Conservation (phyloP, 2,329 filamentous ascomycete species). For the Ophiocordyceps robertsii region DNA sequence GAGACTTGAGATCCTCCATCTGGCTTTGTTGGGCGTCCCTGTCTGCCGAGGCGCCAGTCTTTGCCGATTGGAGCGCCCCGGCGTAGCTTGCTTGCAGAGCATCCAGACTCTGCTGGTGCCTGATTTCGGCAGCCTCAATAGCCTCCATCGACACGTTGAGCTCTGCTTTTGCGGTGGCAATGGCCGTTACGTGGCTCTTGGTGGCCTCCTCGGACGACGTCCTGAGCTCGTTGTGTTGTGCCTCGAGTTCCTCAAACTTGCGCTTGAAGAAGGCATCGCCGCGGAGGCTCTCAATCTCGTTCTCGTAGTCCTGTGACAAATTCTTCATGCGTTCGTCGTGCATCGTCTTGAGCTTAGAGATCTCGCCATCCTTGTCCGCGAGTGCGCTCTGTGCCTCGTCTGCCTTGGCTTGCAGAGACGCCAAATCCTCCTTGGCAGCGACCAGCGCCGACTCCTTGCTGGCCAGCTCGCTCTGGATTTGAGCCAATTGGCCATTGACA, state of each 20-base stretch:
- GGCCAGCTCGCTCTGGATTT: conserved; percentile 25
- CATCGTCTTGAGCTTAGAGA: conserved; percentile 37
- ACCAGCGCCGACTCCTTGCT: conserved; percentile 32
- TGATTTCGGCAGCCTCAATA: conserved; percentile 35
- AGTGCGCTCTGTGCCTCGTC: conserved; percentile 32
- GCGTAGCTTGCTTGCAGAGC: conserved; percentile 42
- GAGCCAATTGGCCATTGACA: conserved; percentile 23
- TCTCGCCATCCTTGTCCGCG: conserved; percentile 32
- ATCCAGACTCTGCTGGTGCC: conserved; percentile 40
- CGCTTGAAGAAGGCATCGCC: conserved; percentile 52
- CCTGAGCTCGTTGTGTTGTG: conserved; percentile 38
- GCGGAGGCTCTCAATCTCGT: conserved; percentile 50
- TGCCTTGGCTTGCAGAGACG: conserved; percentile 34
- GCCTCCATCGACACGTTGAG: conserved; percentile 30
- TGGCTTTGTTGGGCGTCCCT: conserved; percentile 33
- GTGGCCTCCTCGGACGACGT: conserved; percentile 19
- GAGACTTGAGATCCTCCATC: conserved; percentile 40
- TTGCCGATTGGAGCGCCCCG: conserved; percentile 43
- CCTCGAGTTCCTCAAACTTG: conserved; percentile 47
- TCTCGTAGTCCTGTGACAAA: conserved; percentile 47
- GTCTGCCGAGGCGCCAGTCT: conserved; percentile 36
- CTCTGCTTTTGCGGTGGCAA: conserved; percentile 28
- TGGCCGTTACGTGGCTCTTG: conserved; percentile 25
- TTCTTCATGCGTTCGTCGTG: conserved; percentile 45
- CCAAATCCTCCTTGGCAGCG: conserved; percentile 24